Base-by-base conservation (phyloP, 306 rosid genomes). In the Canavalia gladiata region DNA sequence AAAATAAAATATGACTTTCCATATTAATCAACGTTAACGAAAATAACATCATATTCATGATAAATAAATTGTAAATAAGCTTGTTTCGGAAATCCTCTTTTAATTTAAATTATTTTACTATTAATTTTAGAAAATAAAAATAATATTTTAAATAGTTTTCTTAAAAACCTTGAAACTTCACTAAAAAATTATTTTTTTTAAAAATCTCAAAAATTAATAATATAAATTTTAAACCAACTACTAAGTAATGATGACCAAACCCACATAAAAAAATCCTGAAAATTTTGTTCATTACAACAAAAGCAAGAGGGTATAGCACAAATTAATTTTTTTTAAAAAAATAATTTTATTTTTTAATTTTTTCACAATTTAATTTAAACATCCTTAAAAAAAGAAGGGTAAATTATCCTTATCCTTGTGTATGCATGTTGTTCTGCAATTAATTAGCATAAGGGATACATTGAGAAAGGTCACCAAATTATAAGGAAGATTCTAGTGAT, bases 401-500 rank as follows among this genome's bases (percentile, higher is more conserved):
- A 54, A 54, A n/a, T 4, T 5, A 54, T 13, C 59, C 59, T 54
- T 13, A 12, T 11, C 50, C 10, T 18, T 18, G 25, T 18, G 25
- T 18, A 18, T 18, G 25, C 25, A 18, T 18, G 25, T 18, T 18
- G 0, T 18, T 18, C 25, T 0, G 0, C 41, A 37, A 4, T 37
- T 11, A 9, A 11, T 4, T 47, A 47, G 52, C 52, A 18, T 8
- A 6, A 30, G 7, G 8, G 42, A 10, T 4, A 4, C 67, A 60
- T 47, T 60, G n/a, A 58, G 18, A 31, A 60, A 60, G 8, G 6
- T 30, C 8, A 31, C 46, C 28, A 35, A n/a, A 63, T 67, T 39
- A 54, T 18, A 54, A 54, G 25, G 46, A 60, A 46, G 46, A 62
- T 60, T 75, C 54, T 31, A 47, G 72, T 39, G 4, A 49, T 62